These are phyloP conservation scores for Fusarium mundagurra DNA, from an alignment of 2,329 filamentous ascomycete species.

Conservation along the genomic window DNA sequence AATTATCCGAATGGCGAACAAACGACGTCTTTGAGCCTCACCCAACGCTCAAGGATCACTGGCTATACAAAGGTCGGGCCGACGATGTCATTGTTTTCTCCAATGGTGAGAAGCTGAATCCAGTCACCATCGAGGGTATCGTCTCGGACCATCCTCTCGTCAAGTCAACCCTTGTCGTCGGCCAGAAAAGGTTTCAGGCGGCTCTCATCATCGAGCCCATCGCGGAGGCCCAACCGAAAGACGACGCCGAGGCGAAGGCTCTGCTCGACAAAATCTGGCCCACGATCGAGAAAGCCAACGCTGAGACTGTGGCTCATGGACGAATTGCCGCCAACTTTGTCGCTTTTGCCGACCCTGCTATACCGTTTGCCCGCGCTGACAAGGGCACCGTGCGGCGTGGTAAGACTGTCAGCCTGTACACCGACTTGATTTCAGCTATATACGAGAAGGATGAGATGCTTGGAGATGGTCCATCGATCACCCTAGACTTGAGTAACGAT, in stretches of 20 bases:
- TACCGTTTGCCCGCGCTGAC: background rate
- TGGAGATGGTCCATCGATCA: rapidly evolving
- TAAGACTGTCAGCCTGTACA: background rate
- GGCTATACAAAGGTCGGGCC: background rate
- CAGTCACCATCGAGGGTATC: background rate
- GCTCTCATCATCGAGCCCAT: slow-evolving; percentile 7
- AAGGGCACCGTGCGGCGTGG: background rate
- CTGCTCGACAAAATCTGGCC: background rate
- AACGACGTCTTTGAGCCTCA: slow-evolving; percentile 2
- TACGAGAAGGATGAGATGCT: background rate
- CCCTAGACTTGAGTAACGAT: background rate
- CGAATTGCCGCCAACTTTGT: background rate
- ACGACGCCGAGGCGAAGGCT: rapidly evolving
- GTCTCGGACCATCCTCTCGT: background rate
- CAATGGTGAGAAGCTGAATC: background rate
- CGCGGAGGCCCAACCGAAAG: background rate
- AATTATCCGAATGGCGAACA: background rate
- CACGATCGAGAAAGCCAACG: background rate
- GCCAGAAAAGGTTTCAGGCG: background rate
- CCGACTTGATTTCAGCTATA: background rate
- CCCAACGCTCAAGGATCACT: background rate
- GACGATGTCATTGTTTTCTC: slow-evolving; percentile 11
- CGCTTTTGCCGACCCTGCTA: background rate
- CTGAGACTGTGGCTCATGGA: background rate
- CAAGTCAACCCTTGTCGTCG: background rate